Evolutionary conservation across 257 asterid species (phyloP).

Genomic region (Capsicum pubescens): DNA sequence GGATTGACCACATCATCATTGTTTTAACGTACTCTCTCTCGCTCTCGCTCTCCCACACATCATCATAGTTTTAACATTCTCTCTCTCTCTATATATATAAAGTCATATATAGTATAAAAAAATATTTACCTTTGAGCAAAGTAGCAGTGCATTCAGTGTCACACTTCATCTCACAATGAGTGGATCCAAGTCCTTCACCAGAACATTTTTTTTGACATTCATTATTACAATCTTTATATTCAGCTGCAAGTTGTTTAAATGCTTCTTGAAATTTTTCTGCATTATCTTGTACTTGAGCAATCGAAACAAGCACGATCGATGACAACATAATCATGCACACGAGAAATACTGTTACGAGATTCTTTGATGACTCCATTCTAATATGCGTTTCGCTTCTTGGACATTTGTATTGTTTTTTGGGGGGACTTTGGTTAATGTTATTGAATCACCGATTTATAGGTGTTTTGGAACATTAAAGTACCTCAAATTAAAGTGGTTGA

Average conservation of each 20-base stretch:
- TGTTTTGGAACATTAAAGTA: neutral
- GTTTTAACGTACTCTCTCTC: no score
- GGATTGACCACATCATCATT: no score
- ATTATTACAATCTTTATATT: neutral
- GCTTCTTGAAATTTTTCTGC: neutral
- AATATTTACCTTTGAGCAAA: neutral
- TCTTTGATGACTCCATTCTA: constrained; percentile 14
- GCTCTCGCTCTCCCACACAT: no score
- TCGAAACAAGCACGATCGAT: neutral
- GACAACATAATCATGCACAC: neutral
- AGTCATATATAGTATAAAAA: neutral
- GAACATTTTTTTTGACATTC: neutral
- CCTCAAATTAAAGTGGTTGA: neutral
- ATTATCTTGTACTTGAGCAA: neutral
- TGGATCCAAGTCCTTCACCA: neutral
- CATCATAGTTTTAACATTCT: no score
- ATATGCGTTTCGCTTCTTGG: neutral
- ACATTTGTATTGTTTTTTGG: neutral
- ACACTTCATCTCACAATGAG: neutral
- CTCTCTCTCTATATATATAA: no score
- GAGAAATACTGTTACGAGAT: neutral
- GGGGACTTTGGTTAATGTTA: neutral
- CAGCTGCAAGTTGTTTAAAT: neutral
- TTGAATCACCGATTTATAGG: neutral
- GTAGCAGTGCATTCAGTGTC: neutral